Evolutionary conservation across 2,329 filamentous ascomycete species (phyloP), one percentile per base, ranked within the genome.

Genomic region (Annulohypoxylon truncatum): DNA sequence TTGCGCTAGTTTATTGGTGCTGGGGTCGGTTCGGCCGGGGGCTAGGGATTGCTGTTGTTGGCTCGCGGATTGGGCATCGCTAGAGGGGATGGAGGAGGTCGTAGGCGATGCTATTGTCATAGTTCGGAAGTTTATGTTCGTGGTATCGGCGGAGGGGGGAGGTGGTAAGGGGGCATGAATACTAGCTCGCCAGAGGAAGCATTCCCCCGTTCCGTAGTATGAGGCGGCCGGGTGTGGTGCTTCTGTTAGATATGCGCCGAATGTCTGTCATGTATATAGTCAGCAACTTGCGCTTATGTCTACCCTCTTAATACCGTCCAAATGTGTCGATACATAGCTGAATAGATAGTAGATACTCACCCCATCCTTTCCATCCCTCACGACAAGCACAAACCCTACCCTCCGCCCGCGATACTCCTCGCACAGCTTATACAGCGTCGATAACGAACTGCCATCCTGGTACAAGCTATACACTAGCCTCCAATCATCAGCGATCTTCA

Each of bases 121-220:
- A 61, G 77, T 82, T 55, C 84, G 83, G 57, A 67, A 76, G 70
- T 75, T 74, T 33, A 85, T 74, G 71, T 84, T 75, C 2, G 81
- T 82, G 1, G 83, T 85, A 73, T 87, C 83, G 69, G 81, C 80
- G 3, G 85, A 87, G 0, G 92, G 92, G 0, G 90, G 92, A 0
- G 90, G 91, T 1, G 92, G 92, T 0, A 93, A 83, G 0, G 87
- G 80, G 1, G 89, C 83, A 31, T 94, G 82, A 3, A 91, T 80
- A 46, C 89, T 89, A 0, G 92, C 91, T 50, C 92, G 88, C 93
- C 93, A 96, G 69, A 96, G 87, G 79, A 96, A 99, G 80, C 95
- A 98, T 79, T 99, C 96, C 74, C 96, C 96, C 10, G 93, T 97
- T 74, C 96, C 96, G 78, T 92, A 99, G 83, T 97, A 99, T 69